Percentiles rank a stretch among this genome's conserved stretches.
These are phyloP conservation scores for Starmerella stigmatis DNA, from an alignment of 805 yeast species.

Conservation along the genomic window DNA sequence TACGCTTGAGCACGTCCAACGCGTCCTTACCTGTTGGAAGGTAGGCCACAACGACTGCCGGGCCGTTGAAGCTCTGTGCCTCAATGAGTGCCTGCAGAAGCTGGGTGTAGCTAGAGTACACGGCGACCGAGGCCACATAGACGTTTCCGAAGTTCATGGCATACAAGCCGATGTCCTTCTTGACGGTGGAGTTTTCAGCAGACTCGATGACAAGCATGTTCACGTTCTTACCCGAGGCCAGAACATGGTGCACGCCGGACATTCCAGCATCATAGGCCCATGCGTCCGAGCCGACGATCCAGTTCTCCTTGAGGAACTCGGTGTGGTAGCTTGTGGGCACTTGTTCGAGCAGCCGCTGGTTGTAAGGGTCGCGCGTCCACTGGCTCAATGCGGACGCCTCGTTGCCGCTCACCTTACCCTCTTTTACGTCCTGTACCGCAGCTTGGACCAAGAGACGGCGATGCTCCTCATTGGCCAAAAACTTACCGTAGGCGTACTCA, in stretches of 20 bases:
- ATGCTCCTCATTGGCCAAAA: slow-evolving; percentile 46
- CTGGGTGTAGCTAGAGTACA: slow-evolving; percentile 88
- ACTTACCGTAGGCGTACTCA: slow-evolving; percentile 79
- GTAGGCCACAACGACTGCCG: slow-evolving; percentile 83
- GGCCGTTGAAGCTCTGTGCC: slow-evolving; percentile 83
- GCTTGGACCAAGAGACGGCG: slow-evolving; percentile 37
- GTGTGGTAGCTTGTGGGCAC: slow-evolving; percentile 28
- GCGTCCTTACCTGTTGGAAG: slow-evolving; percentile 66
- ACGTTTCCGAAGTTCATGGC: slow-evolving; percentile 87
- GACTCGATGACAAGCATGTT: slow-evolving; percentile 82
- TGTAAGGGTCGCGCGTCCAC: slow-evolving; percentile 48
- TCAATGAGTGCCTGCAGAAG: slow-evolving; percentile 78
- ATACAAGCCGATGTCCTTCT: slow-evolving; percentile 86
- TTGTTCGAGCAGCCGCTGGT: slow-evolving; percentile 14
- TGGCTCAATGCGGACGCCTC: slow-evolving; percentile 50
- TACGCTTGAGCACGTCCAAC: slow-evolving; percentile 66
- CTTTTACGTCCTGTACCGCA: slow-evolving; percentile 36
- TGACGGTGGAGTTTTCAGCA: slow-evolving; percentile 49
- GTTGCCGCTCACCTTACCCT: slow-evolving; percentile 36
- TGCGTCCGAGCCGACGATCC: slow-evolving; percentile 90
- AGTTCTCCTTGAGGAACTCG: slow-evolving; percentile 33
- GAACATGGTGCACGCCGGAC: slow-evolving; percentile 79
- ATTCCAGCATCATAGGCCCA: slow-evolving; percentile 92
- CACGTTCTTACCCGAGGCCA: slow-evolving; percentile 63
- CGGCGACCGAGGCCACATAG: slow-evolving; percentile 89